Conservation (phyloP, 2,329 filamentous ascomycete genomes). For the Fusarium xyrophilum region DNA sequence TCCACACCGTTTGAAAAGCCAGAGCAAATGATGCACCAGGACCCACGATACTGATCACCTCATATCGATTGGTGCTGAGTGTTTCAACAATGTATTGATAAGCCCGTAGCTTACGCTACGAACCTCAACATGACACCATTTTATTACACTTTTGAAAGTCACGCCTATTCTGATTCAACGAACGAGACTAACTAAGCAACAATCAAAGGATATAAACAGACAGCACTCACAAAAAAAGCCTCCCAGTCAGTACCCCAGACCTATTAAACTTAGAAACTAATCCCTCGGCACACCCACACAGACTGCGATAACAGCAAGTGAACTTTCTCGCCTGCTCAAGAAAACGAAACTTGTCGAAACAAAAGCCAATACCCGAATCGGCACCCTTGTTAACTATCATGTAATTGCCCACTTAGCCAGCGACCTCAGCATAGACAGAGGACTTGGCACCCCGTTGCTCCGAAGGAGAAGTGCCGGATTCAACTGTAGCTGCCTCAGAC, state of each 20-base stretch:
- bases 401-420: slow-evolving; percentile 12
- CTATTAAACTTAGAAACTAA: not conserved
- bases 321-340: not conserved
- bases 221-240: not conserved
- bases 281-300: not conserved
- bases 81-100: not conserved
- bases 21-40: slow-evolving; percentile 5
- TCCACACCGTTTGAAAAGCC: slow-evolving; percentile 11
- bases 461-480: slow-evolving; percentile 6
- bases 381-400: not conserved
- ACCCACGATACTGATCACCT: slow-evolving; percentile 37
- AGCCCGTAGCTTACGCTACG: not conserved
- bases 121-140: not conserved
- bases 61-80: slow-evolving; percentile 37
- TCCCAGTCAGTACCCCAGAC: slow-evolving; percentile 10
- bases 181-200: slow-evolving; percentile 2
- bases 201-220: slow-evolving; percentile 25
- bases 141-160: not conserved
- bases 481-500: slow-evolving; percentile 19
- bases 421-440: slow-evolving; percentile 28
- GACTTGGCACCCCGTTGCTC: slow-evolving; percentile 20
- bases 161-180: slow-evolving; percentile 22
- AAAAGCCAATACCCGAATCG: not conserved
- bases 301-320: slow-evolving; percentile 3
- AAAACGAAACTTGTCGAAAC: not conserved